Percentiles rank a stretch among this genome's conserved stretches.
Conservation (phyloP, 2,329 filamentous ascomycete genomes). For the Penicillium concentricum region DNA sequence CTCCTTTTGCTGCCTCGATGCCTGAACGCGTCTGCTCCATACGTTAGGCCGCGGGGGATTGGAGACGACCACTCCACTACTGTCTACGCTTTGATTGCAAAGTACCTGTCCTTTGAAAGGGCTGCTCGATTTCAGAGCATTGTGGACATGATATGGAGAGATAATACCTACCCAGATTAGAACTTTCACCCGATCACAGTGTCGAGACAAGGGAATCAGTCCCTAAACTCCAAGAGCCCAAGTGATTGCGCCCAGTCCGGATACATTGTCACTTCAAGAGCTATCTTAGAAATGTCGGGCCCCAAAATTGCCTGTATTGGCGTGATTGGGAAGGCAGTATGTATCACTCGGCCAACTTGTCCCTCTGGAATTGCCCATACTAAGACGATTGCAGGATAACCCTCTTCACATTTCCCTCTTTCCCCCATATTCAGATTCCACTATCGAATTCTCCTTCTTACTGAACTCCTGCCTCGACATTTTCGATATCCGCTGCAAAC, state of each 20-base stretch:
- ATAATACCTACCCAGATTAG: slow-evolving; percentile 1
- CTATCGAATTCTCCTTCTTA: slow-evolving; percentile 84
- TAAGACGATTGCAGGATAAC: slow-evolving; percentile 68
- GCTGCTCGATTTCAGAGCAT: background rate
- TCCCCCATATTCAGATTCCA: slow-evolving; percentile 64
- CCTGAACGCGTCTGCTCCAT: background rate
- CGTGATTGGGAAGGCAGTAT: slow-evolving; percentile 87
- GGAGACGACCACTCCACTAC: slow-evolving; percentile 2
- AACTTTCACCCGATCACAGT: background rate
- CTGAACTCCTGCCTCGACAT: slow-evolving; percentile 90
- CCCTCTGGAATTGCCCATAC: slow-evolving; percentile 2
- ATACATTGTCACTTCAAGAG: background rate
- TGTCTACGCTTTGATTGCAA: background rate
- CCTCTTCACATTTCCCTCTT: slow-evolving; percentile 92
- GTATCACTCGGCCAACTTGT: slow-evolving; percentile 19
- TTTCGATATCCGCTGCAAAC: slow-evolving; percentile 79
- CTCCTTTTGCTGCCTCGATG: slow-evolving; percentile 1
- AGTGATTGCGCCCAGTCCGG: background rate
- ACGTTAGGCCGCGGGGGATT: background rate
- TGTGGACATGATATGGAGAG: background rate
- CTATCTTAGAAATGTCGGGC: slow-evolving; percentile 41
- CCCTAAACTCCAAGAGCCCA: background rate
- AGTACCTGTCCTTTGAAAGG: background rate
- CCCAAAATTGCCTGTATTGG: slow-evolving; percentile 91
- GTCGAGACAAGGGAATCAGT: background rate